Evolutionary conservation across 176 grass and related monocot genomes (phyloP).

Genomic region (Secale cereale): DNA sequence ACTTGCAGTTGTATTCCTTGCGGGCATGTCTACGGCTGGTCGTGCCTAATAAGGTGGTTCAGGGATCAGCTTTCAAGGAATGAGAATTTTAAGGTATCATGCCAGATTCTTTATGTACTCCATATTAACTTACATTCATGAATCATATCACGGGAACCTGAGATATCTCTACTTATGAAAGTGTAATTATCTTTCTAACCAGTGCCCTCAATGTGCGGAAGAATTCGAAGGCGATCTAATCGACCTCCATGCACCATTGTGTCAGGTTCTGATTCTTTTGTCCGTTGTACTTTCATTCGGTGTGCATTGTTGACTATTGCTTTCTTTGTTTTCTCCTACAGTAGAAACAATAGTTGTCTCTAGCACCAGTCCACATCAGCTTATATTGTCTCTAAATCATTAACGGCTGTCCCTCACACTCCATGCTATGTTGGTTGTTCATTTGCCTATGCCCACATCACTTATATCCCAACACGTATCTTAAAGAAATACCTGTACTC

Average conservation of each 20-base stretch:
- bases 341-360: not conserved
- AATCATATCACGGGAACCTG: not conserved
- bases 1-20: not conserved
- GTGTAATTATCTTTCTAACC: not conserved
- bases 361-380: not conserved
- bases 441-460: too few relatives aligned
- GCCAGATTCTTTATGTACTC: not conserved
- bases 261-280: not conserved
- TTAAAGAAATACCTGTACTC: too few relatives aligned
- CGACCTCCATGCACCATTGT: slow-evolving; percentile 44
- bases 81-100: not conserved
- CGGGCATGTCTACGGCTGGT: not conserved
- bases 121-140: not conserved
- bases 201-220: slow-evolving; percentile 60
- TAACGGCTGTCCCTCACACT: too few relatives aligned
- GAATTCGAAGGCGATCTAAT: slow-evolving; percentile 41
- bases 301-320: not conserved
- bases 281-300: not conserved
- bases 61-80: not conserved
- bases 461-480: too few relatives aligned
- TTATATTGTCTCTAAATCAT: too few relatives aligned
- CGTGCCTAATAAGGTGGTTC: not conserved
- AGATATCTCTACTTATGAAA: not conserved
- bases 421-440: too few relatives aligned
- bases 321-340: not conserved